These are phyloP conservation scores for Pichia sp. DNA, from an alignment of 1,139 yeast genomes.

Conservation along the genomic window DNA sequence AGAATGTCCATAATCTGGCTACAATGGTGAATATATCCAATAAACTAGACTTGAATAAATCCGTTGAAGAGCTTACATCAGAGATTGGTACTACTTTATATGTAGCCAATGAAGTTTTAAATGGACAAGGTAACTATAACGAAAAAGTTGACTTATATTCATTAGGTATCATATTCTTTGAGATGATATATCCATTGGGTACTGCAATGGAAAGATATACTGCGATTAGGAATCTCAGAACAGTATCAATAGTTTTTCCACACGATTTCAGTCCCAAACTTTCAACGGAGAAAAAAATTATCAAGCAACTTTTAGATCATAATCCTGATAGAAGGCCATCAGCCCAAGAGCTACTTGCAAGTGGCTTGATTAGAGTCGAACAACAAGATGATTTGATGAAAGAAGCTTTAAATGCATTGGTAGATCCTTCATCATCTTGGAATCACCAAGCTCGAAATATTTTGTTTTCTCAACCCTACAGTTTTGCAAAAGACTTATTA, in stretches of 20 bases:
- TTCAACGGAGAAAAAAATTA: constrained; percentile 56
- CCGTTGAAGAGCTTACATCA: constrained; percentile 74
- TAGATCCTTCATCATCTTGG: constrained; percentile 92
- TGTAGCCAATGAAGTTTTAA: constrained; percentile 82
- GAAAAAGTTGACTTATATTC: constrained; percentile 96
- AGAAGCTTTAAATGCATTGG: constrained; percentile 77
- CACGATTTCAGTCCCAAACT: constrained; percentile 47
- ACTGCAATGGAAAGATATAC: constrained; percentile 92
- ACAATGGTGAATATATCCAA: constrained; percentile 14
- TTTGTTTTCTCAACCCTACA: constrained; percentile 74
- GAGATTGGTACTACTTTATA: constrained; percentile 91
- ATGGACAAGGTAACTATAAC: constrained; percentile 64
- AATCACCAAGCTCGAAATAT: constrained; percentile 86
- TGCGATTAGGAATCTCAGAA: constrained; percentile 57
- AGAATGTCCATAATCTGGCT: constrained; percentile 52
- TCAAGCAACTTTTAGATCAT: constrained; percentile 62
- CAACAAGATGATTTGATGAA: constrained; percentile 85
- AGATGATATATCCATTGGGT: constrained; percentile 75
- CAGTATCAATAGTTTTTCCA: constrained; percentile 58
- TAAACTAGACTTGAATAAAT: constrained; percentile 21
- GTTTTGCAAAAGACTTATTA: constrained; percentile 71
- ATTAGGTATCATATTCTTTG: constrained; percentile 87
- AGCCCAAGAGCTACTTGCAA: constrained; percentile 64
- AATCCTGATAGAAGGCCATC: constrained; percentile 72
- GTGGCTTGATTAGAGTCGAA: constrained; percentile 80